Conservation (phyloP, 768 basidiomycete species). For the Psilocybe subaeruginosa region DNA sequence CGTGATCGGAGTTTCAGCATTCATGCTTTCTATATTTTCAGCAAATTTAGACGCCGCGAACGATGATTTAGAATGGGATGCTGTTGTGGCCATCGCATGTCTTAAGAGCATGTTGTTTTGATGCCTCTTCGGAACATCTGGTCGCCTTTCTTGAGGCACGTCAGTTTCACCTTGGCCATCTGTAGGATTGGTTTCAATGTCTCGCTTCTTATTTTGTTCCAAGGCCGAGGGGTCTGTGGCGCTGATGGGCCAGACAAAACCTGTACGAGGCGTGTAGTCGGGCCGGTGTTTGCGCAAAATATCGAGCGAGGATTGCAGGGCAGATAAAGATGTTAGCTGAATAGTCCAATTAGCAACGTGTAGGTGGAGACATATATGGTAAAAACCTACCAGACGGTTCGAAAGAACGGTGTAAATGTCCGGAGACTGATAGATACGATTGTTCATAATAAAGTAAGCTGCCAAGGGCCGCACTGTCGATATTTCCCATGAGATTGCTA, state of each 20-base stretch:
- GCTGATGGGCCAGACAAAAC: slow-evolving; percentile 81
- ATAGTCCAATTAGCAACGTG: slow-evolving; percentile 6
- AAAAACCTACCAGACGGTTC: slow-evolving; percentile 69
- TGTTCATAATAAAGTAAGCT: slow-evolving; percentile 87
- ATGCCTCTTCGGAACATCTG: slow-evolving; percentile 50
- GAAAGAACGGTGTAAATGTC: slow-evolving; percentile 84
- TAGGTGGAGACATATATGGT: background rate
- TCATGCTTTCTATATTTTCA: slow-evolving; percentile 28
- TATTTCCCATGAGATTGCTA: slow-evolving; percentile 10
- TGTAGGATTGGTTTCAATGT: slow-evolving; percentile 24
- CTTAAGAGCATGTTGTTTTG: slow-evolving; percentile 71
- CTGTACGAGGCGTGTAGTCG: slow-evolving; percentile 81
- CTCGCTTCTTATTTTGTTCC: slow-evolving; percentile 26
- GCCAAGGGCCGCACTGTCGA: slow-evolving; percentile 71
- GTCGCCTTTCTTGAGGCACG: slow-evolving; percentile 25
- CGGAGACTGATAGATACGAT: slow-evolving; percentile 87
- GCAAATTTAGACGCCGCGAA: slow-evolving; percentile 42
- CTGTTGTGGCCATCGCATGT: slow-evolving; percentile 82
- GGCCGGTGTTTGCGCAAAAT: slow-evolving; percentile 75
- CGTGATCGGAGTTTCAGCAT: slow-evolving; percentile 34
- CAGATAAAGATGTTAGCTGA: slow-evolving; percentile 70
- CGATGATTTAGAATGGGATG: slow-evolving; percentile 62
- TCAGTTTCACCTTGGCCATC: slow-evolving; percentile 17
- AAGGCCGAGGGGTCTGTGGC: slow-evolving; percentile 49
- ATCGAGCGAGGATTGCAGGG: slow-evolving; percentile 78